Percentiles rank a stretch among this genome's conserved stretches.
Evolutionary conservation across 2,329 filamentous ascomycete species (phyloP).

Genomic region (Zymoseptoria passerinii): DNA sequence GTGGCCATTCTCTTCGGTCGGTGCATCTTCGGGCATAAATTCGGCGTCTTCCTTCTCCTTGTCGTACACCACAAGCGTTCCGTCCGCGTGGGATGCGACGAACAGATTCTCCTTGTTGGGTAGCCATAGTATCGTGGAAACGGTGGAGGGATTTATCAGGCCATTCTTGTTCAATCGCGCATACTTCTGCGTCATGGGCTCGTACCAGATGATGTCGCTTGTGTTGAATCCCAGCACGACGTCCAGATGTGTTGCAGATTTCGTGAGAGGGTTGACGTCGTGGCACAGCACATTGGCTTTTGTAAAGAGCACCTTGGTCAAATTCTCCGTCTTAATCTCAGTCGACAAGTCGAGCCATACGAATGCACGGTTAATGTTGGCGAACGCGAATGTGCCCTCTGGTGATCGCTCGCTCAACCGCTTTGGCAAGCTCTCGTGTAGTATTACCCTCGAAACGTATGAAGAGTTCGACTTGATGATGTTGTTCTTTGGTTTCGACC

Average conservation of each 20-base stretch:
- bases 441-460: conserved; percentile 93
- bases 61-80: conserved; percentile 85
- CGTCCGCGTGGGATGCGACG: conserved; percentile 84
- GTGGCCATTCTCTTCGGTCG: conserved; percentile 21
- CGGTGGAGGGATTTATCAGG: conserved; percentile 74
- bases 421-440: conserved; percentile 73
- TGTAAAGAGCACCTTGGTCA: conserved; percentile 94
- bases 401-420: conserved; percentile 67
- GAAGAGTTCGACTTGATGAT: conserved; percentile 98
- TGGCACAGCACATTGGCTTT: conserved; percentile 94
- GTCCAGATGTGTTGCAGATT: conserved; percentile 71
- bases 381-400: conserved; percentile 82
- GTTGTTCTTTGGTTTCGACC: conserved; percentile 92
- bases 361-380: conserved; percentile 89
- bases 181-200: conserved; percentile 93
- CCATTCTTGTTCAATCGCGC: conserved; percentile 95
- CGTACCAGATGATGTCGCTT: conserved; percentile 97
- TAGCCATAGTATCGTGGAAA: conserved; percentile 85
- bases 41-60: conserved; percentile 89
- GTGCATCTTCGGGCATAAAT: conserved; percentile 57
- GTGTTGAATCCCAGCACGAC: conserved; percentile 93
- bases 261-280: conserved; percentile 79
- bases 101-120: conserved; percentile 91
- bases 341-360: conserved; percentile 92
- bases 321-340: conserved; percentile 69